Evolutionary conservation across 331 rosid genomes (phyloP), one percentile per base, ranked within the genome.

Genomic region (Arachis monticola): DNA sequence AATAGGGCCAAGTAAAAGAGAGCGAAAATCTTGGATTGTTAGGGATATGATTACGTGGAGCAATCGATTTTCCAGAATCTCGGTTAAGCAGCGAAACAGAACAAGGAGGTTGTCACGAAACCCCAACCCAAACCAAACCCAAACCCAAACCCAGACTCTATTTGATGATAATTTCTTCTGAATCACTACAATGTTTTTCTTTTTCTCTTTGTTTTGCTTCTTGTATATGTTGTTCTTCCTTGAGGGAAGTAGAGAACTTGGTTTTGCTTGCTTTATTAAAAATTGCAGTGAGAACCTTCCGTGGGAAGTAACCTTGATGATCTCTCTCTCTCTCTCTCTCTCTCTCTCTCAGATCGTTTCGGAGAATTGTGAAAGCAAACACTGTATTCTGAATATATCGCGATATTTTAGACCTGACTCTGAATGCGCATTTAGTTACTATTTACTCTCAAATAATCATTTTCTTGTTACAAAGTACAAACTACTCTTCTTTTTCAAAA

Each of bases 261-360:
- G 7, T 53, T 59, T 48, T 60, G 10, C 4, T 7, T 42, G 1
- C 46, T 69, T 8, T 60, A 45, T 42, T 69, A 38, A 52, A 80
- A 80, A 76, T 63, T 55, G 27, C 71, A 60, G 56, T 78, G 76
- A 83, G 86, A 81, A 79, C 60, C 87, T 90, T 88, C 85, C 75
- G 79, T 61, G n/a, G 76, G 84, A 88, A 87, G 93, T 17, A 81
- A 86, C 82, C 80, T 76, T 83, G 79, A 69, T 79, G 85, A 45
- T 72, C 64, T 62, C 84, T 67, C 53, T 35, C 62, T 73, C 70
- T 80, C 80, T 55, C 61, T 45, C 45, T 56, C 74, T 61, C 73
- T 82, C 79, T 58, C 80, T 72, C 60, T 55, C 73, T 8, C 82
- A 32, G 56, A 64, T 44, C 76, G 74, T 65, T 83, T 72, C 74